Conservation (phyloP, 202 grass and related monocot genomes). For the Dendrocalamus latiflorus region DNA sequence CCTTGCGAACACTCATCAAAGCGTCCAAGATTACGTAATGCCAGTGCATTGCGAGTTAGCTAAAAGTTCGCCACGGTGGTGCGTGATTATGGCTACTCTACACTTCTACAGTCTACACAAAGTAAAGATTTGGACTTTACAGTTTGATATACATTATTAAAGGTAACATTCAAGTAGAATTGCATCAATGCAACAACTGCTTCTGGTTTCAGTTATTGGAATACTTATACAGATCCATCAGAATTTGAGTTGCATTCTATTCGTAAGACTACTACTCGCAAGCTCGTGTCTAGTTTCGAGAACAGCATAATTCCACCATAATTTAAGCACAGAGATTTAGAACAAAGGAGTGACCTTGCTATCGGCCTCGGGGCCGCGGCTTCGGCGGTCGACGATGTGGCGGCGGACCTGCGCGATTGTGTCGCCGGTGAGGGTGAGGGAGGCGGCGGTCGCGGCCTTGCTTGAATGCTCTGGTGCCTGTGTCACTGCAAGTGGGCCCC, state of each 20-base stretch:
- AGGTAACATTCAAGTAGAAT: background rate
- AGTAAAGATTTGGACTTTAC: background rate
- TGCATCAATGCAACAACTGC: background rate
- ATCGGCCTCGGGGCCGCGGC: constrained; percentile 10
- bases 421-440: constrained; percentile 78
- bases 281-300: background rate
- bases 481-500: constrained; percentile 10
- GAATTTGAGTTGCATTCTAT: background rate
- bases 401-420: constrained; percentile 80
- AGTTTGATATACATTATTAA: background rate
- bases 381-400: constrained; percentile 40
- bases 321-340: background rate
- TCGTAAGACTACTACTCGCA: background rate
- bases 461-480: constrained; percentile 31
- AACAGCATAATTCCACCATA: background rate
- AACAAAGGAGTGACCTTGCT: constrained; percentile 42
- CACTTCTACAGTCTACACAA: background rate
- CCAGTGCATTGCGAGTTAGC: background rate
- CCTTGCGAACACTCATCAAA: background rate
- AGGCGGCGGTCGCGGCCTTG: constrained; percentile 71
- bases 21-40: background rate
- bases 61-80: background rate
- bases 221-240: background rate
- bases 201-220: background rate
- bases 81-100: background rate